These are phyloP conservation scores for Basipetospora chlamydospora DNA, from an alignment of 2,329 filamentous ascomycete species.

Conservation along the genomic window DNA sequence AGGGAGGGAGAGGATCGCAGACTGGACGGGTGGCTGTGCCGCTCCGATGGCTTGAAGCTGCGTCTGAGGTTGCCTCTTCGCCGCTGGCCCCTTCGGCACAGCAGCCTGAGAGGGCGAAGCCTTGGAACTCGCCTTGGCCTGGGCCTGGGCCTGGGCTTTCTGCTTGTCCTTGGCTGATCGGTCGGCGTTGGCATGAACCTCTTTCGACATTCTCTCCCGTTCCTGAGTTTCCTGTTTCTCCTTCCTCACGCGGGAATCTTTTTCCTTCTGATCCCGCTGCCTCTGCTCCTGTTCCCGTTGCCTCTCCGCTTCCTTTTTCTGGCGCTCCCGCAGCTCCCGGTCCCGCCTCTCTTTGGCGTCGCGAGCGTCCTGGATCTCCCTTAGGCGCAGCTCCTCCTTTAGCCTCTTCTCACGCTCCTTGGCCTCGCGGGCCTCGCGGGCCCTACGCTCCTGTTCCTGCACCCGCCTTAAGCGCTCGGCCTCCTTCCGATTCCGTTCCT, in stretches of 20 bases:
- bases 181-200: constrained; percentile 50
- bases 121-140: neutral
- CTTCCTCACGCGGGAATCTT: constrained; percentile 39
- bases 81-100: neutral
- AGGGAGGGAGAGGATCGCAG: constrained; percentile 23
- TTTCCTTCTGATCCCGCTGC: constrained; percentile 48
- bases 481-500: constrained; percentile 73
- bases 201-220: constrained; percentile 57
- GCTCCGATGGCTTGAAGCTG: no score
- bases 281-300: constrained; percentile 20
- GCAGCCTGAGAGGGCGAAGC: neutral
- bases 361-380: constrained; percentile 62
- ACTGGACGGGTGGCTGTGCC: no score
- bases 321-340: constrained; percentile 46
- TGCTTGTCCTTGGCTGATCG: constrained; percentile 35
- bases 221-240: constrained; percentile 32
- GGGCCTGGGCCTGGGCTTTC: constrained; percentile 28
- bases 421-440: constrained; percentile 31
- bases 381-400: constrained; percentile 68
- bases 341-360: constrained; percentile 59
- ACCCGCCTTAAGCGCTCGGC: constrained; percentile 65
- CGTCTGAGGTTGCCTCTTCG: no score
- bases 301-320: no score
- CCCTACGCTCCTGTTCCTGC: constrained; percentile 80
- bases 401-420: constrained; percentile 65